A percentile compares a stretch with the other conserved stretches of the same genome.
These are phyloP conservation scores for Geotrichum fermentans DNA, from an alignment of 1,139 yeast genomes.

Conservation along the genomic window DNA sequence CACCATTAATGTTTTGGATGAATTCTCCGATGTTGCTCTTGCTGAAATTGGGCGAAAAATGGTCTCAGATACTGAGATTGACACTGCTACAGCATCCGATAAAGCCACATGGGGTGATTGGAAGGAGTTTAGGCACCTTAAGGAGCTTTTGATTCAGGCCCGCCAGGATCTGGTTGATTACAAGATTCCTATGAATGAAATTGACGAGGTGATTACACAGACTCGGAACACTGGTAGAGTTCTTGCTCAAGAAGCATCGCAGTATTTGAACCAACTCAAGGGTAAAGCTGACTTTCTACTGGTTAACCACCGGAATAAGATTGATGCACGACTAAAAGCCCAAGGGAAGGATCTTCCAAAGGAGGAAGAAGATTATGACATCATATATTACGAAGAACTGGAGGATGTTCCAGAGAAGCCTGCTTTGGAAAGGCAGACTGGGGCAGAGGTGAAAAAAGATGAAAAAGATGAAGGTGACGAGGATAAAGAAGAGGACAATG, in stretches of 20 bases:
- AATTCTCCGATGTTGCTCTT: conserved; percentile 37
- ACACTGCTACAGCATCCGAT: conserved; percentile 41
- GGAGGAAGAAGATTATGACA: conserved; percentile 27
- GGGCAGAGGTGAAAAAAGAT: too few relatives aligned
- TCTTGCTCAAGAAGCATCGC: conserved; percentile 63
- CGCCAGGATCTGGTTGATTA: conserved; percentile 54
- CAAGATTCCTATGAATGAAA: conserved; percentile 46
- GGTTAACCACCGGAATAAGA: conserved; percentile 48
- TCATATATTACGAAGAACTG: conserved; percentile 24
- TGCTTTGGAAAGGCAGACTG: not conserved
- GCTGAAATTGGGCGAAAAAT: conserved; percentile 38
- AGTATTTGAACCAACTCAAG: conserved; percentile 63
- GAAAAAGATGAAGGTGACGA: not conserved
- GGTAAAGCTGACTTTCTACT: conserved; percentile 79
- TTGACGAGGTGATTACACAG: conserved; percentile 51
- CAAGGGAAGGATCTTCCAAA: conserved; percentile 20
- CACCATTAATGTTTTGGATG: conserved; percentile 40
- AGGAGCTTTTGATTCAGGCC: conserved; percentile 49
- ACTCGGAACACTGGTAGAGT: conserved; percentile 57
- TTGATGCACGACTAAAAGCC: conserved; percentile 10
- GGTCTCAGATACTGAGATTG: conserved; percentile 25
- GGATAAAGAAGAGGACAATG: not conserved
- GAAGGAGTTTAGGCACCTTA: conserved; percentile 59
- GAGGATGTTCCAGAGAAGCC: conserved; percentile 19
- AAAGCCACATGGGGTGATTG: conserved; percentile 54